Base-by-base conservation (phyloP, 208 protist genomes). In the Leishmania amazonensis region DNA sequence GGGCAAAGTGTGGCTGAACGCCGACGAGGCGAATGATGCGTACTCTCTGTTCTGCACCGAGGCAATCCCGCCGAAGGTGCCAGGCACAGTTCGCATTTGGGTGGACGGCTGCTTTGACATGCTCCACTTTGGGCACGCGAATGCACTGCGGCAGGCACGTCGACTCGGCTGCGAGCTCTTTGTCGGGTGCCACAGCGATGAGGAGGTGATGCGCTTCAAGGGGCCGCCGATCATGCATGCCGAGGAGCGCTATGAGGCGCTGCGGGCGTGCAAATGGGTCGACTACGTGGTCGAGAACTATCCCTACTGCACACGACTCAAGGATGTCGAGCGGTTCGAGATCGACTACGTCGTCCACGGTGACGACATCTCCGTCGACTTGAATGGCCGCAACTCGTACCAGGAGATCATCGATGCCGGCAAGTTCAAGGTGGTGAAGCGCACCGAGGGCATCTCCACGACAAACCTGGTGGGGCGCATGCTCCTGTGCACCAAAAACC, bases 401-500 rank as follows among this genome's bases (percentile, higher is more conserved):
- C 93, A 99, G 72, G 87, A 90, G 49, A 98, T 99, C 83, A 99
- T 99, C 83, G 94, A 96, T 79, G 93, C 93, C 21, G 94, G 96
- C 9, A 81, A 85, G 45, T 94, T 99, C 79, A 97, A 95, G 76
- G 95, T 97, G 47, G 95, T 99, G 70, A 97, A 97, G 83, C 91
- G 98, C 78, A 99, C 98, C 9, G 94, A 99, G 72, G 98, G 99
- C 64, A 98, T 99, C 38, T 99, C 97, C 17, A 99, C 99, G 11
- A 99, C 99, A 4, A 98, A 99, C 82, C 79, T 99, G 15, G 97
- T 99, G 28, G 97, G 97, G 17, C 95, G 99, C 79, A 99, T 99
- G 98, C 91, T 99, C 13, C 89, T 99, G 35, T 92, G 98, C 83
- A 99, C 96, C 2, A 98, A 96, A 72, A 85, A 83, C 28, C 94